Conservation (phyloP, 2,329 filamentous ascomycete genomes). For the Ophidiomyces ophidiicola region DNA sequence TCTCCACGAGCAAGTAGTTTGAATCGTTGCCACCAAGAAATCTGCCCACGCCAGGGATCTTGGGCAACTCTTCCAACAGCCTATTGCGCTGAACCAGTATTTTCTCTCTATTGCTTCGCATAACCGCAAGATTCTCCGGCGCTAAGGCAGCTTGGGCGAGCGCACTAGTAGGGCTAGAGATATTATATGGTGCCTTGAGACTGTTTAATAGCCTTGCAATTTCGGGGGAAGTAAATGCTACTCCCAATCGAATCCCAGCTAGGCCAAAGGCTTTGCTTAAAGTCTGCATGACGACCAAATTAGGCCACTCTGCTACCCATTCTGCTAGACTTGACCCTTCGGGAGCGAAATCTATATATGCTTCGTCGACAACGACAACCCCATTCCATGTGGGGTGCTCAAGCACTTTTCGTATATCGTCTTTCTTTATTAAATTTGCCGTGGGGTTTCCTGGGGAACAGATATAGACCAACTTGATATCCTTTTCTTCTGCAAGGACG, state of each 20-base stretch:
- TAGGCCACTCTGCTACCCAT: conserved; percentile 85
- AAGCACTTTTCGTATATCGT: conserved; percentile 60
- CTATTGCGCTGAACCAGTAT: conserved; percentile 68
- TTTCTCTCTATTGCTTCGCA: conserved; percentile 56
- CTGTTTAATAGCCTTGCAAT: conserved; percentile 76
- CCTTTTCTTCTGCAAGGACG: conserved; percentile 49
- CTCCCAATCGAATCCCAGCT: conserved; percentile 82
- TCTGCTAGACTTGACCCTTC: conserved; percentile 71
- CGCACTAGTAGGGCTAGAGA: conserved; percentile 74
- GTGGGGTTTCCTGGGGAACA: conserved; percentile 96
- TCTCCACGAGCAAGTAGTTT: conserved; percentile 87
- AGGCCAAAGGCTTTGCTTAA: conserved; percentile 96
- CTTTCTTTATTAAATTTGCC: conserved; percentile 62
- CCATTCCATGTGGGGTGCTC: conserved; percentile 91
- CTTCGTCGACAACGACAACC: conserved; percentile 83
- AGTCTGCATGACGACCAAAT: conserved; percentile 95
- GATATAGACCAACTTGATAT: conserved; percentile 80
- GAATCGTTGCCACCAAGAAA: conserved; percentile 68
- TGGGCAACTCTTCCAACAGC: conserved; percentile 59
- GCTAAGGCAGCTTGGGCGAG: conserved; percentile 64
- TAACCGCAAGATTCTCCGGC: conserved; percentile 54
- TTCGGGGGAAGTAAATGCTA: conserved; percentile 62
- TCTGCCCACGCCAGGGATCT: conserved; percentile 63
- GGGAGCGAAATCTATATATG: conserved; percentile 87
- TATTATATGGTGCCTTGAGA: conserved; percentile 93